These are phyloP conservation scores for Kodamaea nitidulidarum DNA, from an alignment of 805 yeast species.

Conservation along the genomic window DNA sequence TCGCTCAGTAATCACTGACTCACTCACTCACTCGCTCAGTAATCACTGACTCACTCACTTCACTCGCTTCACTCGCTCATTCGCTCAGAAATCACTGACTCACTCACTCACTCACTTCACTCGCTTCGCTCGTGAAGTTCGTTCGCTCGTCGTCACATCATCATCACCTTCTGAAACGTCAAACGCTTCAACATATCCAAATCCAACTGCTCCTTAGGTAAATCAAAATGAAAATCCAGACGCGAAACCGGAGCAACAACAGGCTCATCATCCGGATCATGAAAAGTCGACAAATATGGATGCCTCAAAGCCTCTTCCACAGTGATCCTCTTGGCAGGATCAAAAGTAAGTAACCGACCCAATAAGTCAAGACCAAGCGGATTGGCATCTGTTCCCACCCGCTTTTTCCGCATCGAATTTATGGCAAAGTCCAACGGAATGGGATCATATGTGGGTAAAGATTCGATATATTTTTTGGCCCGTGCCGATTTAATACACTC, in stretches of 20 bases:
- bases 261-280: slow-evolving; percentile 29
- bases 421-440: slow-evolving; percentile 17
- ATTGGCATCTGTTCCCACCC: slow-evolving; percentile 16
- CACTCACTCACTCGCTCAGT: no score
- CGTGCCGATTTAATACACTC: slow-evolving; percentile 21
- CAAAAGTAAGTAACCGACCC: slow-evolving; percentile 52
- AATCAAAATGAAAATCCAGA: slow-evolving; percentile 28
- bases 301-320: slow-evolving; percentile 76
- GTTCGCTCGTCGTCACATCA: no score
- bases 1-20: no score
- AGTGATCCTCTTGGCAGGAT: slow-evolving; percentile 67
- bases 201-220: slow-evolving; percentile 11
- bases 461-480: slow-evolving; percentile 22
- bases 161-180: slow-evolving; percentile 10
- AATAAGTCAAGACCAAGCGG: slow-evolving; percentile 26
- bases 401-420: slow-evolving; percentile 15
- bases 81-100: no score
- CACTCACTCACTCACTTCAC: no score
- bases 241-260: slow-evolving; percentile 18
- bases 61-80: no score
- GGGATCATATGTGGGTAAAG: slow-evolving; percentile 20
- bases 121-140: no score
- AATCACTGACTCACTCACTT: no score
- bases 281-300: slow-evolving; percentile 80
- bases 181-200: slow-evolving; percentile 9